Evolutionary conservation across 2,329 filamentous ascomycete genomes (phyloP).

Genomic region (Colletotrichum sp.): DNA sequence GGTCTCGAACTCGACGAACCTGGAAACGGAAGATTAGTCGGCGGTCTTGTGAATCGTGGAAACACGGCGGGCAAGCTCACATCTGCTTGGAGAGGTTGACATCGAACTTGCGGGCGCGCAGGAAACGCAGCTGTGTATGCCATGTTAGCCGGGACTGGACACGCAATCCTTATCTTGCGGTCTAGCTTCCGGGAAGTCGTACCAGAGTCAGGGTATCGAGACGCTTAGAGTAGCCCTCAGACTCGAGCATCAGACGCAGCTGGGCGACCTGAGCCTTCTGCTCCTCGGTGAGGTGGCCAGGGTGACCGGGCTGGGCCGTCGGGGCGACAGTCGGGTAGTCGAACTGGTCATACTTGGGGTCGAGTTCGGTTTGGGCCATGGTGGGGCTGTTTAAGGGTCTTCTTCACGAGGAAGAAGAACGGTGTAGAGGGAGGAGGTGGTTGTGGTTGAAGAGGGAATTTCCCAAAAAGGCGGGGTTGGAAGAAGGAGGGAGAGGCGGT

Average conservation of each 20-base stretch:
- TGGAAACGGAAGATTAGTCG: constrained; percentile 40
- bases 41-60: background rate
- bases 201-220: constrained; percentile 93
- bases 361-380: constrained; percentile 50
- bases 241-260: constrained; percentile 84
- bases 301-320: constrained; percentile 75
- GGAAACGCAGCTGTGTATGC: constrained; percentile 74
- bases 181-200: constrained; percentile 34
- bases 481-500: background rate
- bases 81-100: constrained; percentile 84
- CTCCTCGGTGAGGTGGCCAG: constrained; percentile 83
- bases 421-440: background rate
- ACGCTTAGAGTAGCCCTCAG: constrained; percentile 79
- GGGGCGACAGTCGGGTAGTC: constrained; percentile 86
- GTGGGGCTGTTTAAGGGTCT: constrained; percentile 17
- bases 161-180: background rate
- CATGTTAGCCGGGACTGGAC: constrained; percentile 6
- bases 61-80: constrained; percentile 51
- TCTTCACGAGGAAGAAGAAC: constrained; percentile 8
- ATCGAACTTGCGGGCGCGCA: constrained; percentile 95
- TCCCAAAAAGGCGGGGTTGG: background rate
- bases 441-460: background rate
- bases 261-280: constrained; percentile 91
- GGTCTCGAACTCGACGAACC: constrained; percentile 89
- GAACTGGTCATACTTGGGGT: constrained; percentile 95